Percentiles rank a stretch among this genome's conserved stretches.
These are phyloP conservation scores for Suillus alpinus DNA, from an alignment of 768 basidiomycete genomes.

Conservation along the genomic window DNA sequence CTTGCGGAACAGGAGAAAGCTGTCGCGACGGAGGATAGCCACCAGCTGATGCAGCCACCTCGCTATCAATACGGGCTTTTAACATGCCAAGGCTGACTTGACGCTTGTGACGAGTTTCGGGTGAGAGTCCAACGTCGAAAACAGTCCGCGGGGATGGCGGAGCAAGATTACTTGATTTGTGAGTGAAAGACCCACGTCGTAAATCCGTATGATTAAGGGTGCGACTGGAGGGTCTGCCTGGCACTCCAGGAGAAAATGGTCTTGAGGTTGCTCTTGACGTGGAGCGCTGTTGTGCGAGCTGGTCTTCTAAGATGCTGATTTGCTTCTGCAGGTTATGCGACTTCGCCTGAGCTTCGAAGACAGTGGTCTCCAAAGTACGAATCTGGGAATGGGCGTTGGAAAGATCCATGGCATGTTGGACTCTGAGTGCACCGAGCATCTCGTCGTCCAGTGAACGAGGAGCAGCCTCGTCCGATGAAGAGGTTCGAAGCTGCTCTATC, in stretches of 20 bases:
- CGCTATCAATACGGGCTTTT: conserved; percentile 86
- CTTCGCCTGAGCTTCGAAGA: conserved; percentile 71
- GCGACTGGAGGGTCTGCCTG: conserved; percentile 42
- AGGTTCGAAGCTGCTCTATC: conserved; percentile 50
- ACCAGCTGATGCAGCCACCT: conserved; percentile 45
- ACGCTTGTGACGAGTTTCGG: conserved; percentile 79
- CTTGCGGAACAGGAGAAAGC: conserved; percentile 51
- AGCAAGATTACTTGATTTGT: conserved; percentile 30
- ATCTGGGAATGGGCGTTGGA: conserved; percentile 79
- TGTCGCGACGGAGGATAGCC: conserved; percentile 50
- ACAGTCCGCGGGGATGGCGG: conserved; percentile 51
- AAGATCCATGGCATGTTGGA: conserved; percentile 78
- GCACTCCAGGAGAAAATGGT: conserved; percentile 45
- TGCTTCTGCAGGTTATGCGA: conserved; percentile 70
- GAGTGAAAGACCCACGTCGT: conserved; percentile 34
- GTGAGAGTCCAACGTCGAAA: conserved; percentile 67
- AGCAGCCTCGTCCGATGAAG: conserved; percentile 35
- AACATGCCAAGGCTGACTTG: conserved; percentile 85
- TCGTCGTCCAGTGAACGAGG: conserved; percentile 69
- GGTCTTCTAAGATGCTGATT: conserved; percentile 61
- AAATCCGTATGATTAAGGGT: conserved; percentile 35
- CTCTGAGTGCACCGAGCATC: conserved; percentile 62
- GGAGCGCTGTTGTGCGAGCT: conserved; percentile 49
- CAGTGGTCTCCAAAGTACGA: conserved; percentile 66
- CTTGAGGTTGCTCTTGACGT: conserved; percentile 40